A percentile compares a stretch with the other conserved stretches of the same genome.
Conservation (phyloP, 495 filamentous ascomycete genomes). For the Xylaria intraflava region DNA sequence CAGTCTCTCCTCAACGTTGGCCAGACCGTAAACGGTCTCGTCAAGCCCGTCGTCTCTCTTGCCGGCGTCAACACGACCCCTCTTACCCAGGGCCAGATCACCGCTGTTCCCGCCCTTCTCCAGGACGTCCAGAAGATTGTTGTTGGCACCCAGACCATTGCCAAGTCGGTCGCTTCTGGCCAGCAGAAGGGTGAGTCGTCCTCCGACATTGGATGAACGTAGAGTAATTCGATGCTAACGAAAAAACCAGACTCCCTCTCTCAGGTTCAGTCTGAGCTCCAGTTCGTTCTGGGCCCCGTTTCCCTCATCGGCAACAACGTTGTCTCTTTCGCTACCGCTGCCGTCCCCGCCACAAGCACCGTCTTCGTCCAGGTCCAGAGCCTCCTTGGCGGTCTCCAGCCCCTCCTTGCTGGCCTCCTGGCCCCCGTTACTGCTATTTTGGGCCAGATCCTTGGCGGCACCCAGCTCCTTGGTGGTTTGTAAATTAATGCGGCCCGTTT, state of each 20-base stretch:
- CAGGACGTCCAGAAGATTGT: slow-evolving; percentile 12
- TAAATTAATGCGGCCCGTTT: neutral
- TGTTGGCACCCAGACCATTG: slow-evolving; percentile 15
- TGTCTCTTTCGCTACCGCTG: slow-evolving; percentile 13
- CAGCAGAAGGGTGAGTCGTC: slow-evolving; percentile 12
- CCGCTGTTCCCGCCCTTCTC: slow-evolving; percentile 11
- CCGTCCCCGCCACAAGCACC: slow-evolving; percentile 1
- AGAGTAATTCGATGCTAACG: slow-evolving; percentile 6
- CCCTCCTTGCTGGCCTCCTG: slow-evolving; percentile 10
- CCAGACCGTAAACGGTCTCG: slow-evolving; percentile 13
- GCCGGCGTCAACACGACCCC: neutral
- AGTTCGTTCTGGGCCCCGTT: slow-evolving; percentile 15
- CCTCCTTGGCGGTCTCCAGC: slow-evolving; percentile 12
- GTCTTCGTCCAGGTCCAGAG: slow-evolving; percentile 10
- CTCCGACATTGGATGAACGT: neutral
- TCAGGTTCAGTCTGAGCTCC: slow-evolving; percentile 20
- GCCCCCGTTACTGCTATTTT: neutral
- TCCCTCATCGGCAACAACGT: slow-evolving; percentile 16
- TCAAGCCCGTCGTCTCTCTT: slow-evolving; percentile 12
- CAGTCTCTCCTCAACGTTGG: slow-evolving; percentile 12
- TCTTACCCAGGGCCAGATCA: slow-evolving; percentile 15
- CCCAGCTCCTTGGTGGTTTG: neutral
- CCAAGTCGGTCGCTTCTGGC: slow-evolving; percentile 5
- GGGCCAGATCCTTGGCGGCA: slow-evolving; percentile 5
- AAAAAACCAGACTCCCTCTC: slow-evolving; percentile 10